Percentiles rank a stretch among this genome's conserved stretches.
Evolutionary conservation across 768 basidiomycete genomes (phyloP).

Genomic region (Hypholoma fasciculare): DNA sequence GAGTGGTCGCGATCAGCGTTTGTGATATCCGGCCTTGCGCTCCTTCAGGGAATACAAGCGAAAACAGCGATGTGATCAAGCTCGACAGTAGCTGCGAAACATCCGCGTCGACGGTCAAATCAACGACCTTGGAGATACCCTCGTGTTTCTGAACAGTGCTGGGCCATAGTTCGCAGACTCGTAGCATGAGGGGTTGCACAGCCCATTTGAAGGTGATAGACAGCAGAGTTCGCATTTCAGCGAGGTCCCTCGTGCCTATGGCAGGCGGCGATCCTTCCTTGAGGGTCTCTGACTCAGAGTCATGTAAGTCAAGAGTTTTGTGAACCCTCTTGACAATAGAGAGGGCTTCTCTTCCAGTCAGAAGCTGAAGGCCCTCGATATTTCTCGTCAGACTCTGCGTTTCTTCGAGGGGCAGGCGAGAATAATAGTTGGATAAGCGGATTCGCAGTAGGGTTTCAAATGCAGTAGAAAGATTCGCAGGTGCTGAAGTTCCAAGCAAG

Average conservation of each 20-base stretch:
- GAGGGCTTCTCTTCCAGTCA: conserved; percentile 58
- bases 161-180: conserved; percentile 42
- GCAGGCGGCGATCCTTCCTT: conserved; percentile 13
- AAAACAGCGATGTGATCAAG: conserved; percentile 44
- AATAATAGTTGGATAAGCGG: conserved; percentile 42
- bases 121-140: conserved; percentile 38
- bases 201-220: conserved; percentile 77
- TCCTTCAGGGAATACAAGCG: conserved; percentile 55
- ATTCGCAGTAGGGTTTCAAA: conserved; percentile 37
- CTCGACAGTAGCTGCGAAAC: conserved; percentile 44
- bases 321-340: conserved; percentile 50
- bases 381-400: neutral
- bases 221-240: conserved; percentile 59
- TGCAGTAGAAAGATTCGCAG: conserved; percentile 22
- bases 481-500: conserved; percentile 34
- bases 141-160: conserved; percentile 10
- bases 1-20: conserved; percentile 60
- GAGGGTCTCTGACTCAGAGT: neutral
- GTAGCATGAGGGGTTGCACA: conserved; percentile 50
- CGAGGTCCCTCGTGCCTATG: conserved; percentile 69
- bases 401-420: conserved; percentile 13
- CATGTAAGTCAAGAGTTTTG: conserved; percentile 28
- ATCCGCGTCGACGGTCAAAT: conserved; percentile 40
- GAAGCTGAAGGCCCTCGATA: conserved; percentile 45
- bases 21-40: conserved; percentile 47